Evolutionary conservation across 2,329 filamentous ascomycete species (phyloP).

Genomic region (Clonostachys rosea): DNA sequence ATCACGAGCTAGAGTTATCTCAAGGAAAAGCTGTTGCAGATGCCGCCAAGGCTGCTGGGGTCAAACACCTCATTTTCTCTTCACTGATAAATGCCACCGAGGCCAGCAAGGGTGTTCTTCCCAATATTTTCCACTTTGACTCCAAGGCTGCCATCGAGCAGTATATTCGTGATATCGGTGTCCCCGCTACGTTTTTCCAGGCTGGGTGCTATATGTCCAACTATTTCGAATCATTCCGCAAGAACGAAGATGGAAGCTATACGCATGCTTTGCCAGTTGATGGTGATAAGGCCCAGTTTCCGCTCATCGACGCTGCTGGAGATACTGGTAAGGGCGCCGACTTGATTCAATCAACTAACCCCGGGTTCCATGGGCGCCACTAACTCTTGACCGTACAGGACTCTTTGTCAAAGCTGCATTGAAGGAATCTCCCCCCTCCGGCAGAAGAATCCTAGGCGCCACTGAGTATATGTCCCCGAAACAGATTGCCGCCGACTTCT

Average conservation of each 20-base stretch:
- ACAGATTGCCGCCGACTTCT: constrained; percentile 23
- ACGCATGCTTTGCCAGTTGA: constrained; percentile 17
- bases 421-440: constrained; percentile 13
- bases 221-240: constrained; percentile 16
- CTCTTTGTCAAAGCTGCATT: constrained; percentile 27
- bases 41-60: background rate
- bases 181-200: constrained; percentile 46
- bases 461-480: constrained; percentile 25
- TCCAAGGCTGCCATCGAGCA: background rate
- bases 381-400: constrained; percentile 10
- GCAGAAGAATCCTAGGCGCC: constrained; percentile 27
- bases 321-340: constrained; percentile 31
- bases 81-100: background rate
- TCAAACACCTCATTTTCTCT: constrained; percentile 4
- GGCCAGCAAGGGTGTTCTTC: background rate
- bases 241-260: constrained; percentile 18
- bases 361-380: constrained; percentile 1
- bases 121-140: constrained; percentile 1
- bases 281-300: constrained; percentile 22
- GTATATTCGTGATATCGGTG: constrained; percentile 44
- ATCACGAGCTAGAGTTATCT: constrained; percentile 25
- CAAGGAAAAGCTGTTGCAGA: constrained; percentile 37
- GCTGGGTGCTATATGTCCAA: constrained; percentile 54
- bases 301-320: constrained; percentile 25
- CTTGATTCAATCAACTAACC: constrained; percentile 19